These are phyloP conservation scores for Diddensiella transvaalensis DNA, from an alignment of 805 yeast genomes.

Conservation along the genomic window DNA sequence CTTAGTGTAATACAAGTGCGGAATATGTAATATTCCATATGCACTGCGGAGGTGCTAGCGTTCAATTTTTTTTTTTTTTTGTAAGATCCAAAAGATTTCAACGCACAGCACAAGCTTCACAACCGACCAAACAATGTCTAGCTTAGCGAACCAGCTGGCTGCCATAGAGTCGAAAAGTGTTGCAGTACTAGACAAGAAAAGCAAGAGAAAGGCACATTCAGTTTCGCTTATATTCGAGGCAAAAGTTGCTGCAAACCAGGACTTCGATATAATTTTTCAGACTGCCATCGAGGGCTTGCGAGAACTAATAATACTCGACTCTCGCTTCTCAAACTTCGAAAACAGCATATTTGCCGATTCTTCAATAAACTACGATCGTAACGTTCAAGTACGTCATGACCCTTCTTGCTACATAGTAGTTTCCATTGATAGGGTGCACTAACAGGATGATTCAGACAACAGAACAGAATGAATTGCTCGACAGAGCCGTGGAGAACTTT, in stretches of 20 bases:
- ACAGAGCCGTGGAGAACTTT: constrained; percentile 71
- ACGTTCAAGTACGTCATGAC: constrained; percentile 48
- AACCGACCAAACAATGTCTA: constrained; percentile 44
- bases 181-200: constrained; percentile 78
- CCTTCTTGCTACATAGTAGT: not conserved
- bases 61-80: no score
- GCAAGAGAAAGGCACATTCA: constrained; percentile 81
- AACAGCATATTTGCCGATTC: constrained; percentile 78
- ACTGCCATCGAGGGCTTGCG: constrained; percentile 72
- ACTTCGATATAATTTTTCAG: constrained; percentile 74
- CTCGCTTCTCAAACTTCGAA: constrained; percentile 67
- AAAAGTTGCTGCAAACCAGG: constrained; percentile 89
- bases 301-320: constrained; percentile 67
- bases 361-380: constrained; percentile 74
- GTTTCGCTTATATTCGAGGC: constrained; percentile 85
- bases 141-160: constrained; percentile 80
- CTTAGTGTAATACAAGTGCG: no score
- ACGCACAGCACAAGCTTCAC: no score
- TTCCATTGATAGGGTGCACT: not conserved
- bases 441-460: constrained; percentile 45
- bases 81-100: no score
- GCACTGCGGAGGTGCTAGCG: no score
- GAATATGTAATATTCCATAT: no score
- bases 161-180: constrained; percentile 49
- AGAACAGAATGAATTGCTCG: constrained; percentile 72